phyloP scores from a whole-genome alignment of 345 rosid species.

The Reutealis trisperma region DNA sequence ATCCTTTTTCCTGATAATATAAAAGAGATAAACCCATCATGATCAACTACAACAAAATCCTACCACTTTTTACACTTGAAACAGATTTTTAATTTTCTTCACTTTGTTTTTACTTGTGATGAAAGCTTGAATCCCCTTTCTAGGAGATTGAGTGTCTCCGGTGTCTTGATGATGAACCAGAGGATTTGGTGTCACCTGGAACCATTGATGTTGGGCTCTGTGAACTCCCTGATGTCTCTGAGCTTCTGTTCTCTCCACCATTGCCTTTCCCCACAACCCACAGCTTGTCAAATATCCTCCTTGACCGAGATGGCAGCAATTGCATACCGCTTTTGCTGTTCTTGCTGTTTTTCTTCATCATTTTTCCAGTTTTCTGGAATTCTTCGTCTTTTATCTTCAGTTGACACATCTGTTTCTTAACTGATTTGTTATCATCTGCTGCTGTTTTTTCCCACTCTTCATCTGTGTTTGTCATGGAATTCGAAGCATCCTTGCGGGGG shows the following conservation, averaged over 20 bases:
- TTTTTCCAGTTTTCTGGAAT: slow-evolving; percentile 29
- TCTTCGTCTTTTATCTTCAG: slow-evolving; percentile 36
- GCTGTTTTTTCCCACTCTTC: slow-evolving; percentile 49
- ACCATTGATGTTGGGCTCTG: slow-evolving; percentile 72
- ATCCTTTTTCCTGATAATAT: not conserved
- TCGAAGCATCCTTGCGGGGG: slow-evolving; percentile 33
- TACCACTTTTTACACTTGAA: slow-evolving; percentile 29
- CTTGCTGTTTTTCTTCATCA: slow-evolving; percentile 51
- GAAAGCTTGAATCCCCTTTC: not conserved
- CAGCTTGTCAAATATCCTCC: slow-evolving; percentile 77
- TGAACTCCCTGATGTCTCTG: slow-evolving; percentile 84
- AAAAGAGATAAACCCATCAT: slow-evolving; percentile 4
- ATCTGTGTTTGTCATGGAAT: slow-evolving; percentile 42
- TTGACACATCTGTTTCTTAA: slow-evolving; percentile 45
- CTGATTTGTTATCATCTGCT: slow-evolving; percentile 32
- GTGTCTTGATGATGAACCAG: slow-evolving; percentile 64
- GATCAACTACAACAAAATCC: slow-evolving; percentile 19
- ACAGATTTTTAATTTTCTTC: not conserved
- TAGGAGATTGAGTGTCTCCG: slow-evolving; percentile 81
- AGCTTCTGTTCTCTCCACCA: slow-evolving; percentile 57
- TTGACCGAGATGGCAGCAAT: slow-evolving; percentile 82
- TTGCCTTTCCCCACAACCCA: slow-evolving; percentile 64
- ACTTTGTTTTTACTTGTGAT: not conserved
- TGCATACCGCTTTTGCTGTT: slow-evolving; percentile 62
- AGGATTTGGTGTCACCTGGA: slow-evolving; percentile 66